Percentiles rank a stretch among this genome's conserved stretches.
These are phyloP conservation scores for Takashimella koratensis DNA, from an alignment of 1,284 basidiomycete species.

Conservation along the genomic window DNA sequence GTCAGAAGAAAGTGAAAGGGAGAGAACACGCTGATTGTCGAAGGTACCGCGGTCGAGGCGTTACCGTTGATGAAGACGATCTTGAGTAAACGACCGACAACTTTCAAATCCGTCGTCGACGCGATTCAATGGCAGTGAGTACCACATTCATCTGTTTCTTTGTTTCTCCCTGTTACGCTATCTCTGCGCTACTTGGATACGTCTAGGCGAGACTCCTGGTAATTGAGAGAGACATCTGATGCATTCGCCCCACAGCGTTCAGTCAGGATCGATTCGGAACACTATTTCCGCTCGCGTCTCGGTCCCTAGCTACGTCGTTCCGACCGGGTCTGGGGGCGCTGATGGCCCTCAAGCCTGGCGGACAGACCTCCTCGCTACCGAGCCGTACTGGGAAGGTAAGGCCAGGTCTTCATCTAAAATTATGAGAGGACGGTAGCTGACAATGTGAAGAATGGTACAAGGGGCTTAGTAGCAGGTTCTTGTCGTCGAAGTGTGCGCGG, in stretches of 20 bases:
- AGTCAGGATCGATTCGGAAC: constrained; percentile 75
- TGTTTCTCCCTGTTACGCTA: no score
- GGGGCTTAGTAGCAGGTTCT: constrained; percentile 73
- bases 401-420: no score
- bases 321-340: constrained; percentile 41
- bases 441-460: constrained; percentile 75
- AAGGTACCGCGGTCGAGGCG: constrained; percentile 90
- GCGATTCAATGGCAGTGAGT: constrained; percentile 95
- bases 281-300: constrained; percentile 74
- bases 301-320: constrained; percentile 68
- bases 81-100: constrained; percentile 76
- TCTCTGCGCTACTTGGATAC: no score
- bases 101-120: constrained; percentile 75
- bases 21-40: no score
- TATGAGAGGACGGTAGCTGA: neutral
- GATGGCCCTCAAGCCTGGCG: constrained; percentile 61
- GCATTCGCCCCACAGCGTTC: constrained; percentile 60
- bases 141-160: constrained; percentile 2
- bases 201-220: no score
- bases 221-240: neutral
- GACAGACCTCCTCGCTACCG: constrained; percentile 76
- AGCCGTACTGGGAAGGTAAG: constrained; percentile 83
- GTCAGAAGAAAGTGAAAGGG: no score
- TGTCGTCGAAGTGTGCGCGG: constrained; percentile 71
- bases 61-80: constrained; percentile 86